Evolutionary conservation across 495 filamentous ascomycete genomes (phyloP).

Genomic region (Trichocladium antarcticum): DNA sequence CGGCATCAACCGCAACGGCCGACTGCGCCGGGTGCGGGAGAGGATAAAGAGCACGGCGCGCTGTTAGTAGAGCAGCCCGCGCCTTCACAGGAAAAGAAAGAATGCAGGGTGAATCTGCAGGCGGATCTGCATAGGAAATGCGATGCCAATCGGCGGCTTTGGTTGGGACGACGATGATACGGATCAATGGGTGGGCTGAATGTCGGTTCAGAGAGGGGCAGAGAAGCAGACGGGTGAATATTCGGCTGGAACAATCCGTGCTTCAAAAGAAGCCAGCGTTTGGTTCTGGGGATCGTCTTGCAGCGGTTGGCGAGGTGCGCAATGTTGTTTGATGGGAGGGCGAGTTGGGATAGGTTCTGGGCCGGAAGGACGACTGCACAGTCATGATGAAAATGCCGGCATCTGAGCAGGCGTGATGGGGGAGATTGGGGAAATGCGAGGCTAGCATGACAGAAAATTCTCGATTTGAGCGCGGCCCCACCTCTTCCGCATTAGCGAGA

Average conservation of each 20-base stretch:
- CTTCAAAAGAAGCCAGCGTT: background rate
- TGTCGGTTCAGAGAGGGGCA: background rate
- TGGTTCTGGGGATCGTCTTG: background rate
- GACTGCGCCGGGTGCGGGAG: no score
- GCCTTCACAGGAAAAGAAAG: slow-evolving; percentile 2
- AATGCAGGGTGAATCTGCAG: background rate
- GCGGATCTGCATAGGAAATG: background rate
- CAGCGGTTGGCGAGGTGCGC: background rate
- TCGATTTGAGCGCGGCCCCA: no score
- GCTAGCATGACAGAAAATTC: no score
- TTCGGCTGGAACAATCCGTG: background rate
- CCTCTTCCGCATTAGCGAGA: no score
- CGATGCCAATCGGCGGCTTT: background rate
- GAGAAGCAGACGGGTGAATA: background rate
- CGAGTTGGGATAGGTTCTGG: background rate
- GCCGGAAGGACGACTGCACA: background rate
- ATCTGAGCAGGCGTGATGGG: no score
- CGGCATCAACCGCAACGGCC: slow-evolving; percentile 22
- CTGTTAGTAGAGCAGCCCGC: background rate
- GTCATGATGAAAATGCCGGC: no score
- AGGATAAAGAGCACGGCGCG: no score
- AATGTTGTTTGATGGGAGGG: background rate
- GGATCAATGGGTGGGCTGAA: background rate
- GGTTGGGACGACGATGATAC: background rate
- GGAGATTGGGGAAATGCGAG: no score